Evolutionary conservation across 495 filamentous ascomycete genomes (phyloP).

Genomic region (Pyrenopolyporus hunteri): DNA sequence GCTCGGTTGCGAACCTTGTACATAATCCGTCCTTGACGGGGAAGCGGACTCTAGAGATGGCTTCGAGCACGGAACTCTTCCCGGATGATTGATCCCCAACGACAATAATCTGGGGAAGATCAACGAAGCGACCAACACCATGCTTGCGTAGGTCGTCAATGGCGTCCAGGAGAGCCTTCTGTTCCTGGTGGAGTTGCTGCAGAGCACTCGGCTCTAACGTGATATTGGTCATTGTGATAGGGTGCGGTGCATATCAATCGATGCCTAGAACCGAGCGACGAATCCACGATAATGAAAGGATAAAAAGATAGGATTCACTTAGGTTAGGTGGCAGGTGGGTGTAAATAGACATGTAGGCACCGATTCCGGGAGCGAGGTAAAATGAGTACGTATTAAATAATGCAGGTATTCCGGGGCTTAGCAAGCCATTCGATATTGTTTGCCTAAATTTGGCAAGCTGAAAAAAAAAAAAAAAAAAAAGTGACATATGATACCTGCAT

Average conservation of each 20-base stretch:
- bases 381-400: too few relatives aligned
- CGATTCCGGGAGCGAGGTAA: too few relatives aligned
- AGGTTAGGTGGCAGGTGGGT: too few relatives aligned
- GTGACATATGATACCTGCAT: not conserved
- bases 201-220: slow-evolving; percentile 30
- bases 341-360: too few relatives aligned
- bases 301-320: too few relatives aligned
- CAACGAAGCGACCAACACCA: slow-evolving; percentile 57
- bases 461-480: too few relatives aligned
- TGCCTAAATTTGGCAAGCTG: not conserved
- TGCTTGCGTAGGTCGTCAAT: slow-evolving; percentile 56
- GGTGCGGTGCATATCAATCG: not conserved
- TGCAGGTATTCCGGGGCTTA: not conserved
- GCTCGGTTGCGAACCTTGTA: slow-evolving; percentile 72
- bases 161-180: slow-evolving; percentile 52
- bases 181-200: slow-evolving; percentile 36
- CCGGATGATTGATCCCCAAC: slow-evolving; percentile 74
- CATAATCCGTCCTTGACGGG: slow-evolving; percentile 68
- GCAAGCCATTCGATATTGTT: not conserved
- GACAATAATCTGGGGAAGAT: slow-evolving; percentile 74
- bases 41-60: slow-evolving; percentile 72
- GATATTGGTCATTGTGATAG: slow-evolving; percentile 12
- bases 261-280: too few relatives aligned
- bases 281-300: too few relatives aligned
- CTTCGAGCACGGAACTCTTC: slow-evolving; percentile 78